These are phyloP conservation scores for Mitragyna speciosa DNA, from an alignment of 257 asterid genomes.

Conservation along the genomic window DNA sequence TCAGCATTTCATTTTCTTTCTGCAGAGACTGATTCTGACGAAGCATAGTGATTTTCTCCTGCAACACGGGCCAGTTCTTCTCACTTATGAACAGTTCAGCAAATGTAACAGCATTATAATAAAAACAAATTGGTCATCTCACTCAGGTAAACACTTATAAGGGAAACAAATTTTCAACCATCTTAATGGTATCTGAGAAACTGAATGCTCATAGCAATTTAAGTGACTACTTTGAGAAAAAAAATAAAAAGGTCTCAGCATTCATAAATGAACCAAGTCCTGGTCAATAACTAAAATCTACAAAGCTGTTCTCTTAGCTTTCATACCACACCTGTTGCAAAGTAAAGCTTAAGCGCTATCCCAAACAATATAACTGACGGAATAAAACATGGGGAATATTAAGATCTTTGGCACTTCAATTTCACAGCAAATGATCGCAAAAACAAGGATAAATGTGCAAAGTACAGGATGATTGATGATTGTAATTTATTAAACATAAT, in stretches of 20 bases:
- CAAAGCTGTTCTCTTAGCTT: not conserved
- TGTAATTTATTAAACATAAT: not conserved
- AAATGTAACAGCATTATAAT: conserved; percentile 7
- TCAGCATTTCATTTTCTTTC: conserved; percentile 76
- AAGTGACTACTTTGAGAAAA: not conserved
- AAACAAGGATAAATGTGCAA: not conserved
- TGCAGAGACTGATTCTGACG: conserved; percentile 60
- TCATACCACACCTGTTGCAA: not conserved
- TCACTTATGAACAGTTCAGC: conserved; percentile 21
- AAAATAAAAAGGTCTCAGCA: not conserved
- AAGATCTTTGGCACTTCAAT: not conserved
- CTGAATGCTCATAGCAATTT: not conserved
- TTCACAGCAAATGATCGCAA: not conserved
- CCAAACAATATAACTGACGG: not conserved
- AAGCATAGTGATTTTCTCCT: conserved; percentile 90
- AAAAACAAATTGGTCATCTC: not conserved
- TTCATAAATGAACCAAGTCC: not conserved
- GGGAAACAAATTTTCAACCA: not conserved
- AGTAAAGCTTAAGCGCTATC: not conserved
- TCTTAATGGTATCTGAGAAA: not conserved
- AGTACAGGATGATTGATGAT: not conserved
- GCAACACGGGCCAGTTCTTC: conserved; percentile 28
- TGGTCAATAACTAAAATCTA: not conserved
- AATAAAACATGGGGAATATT: not conserved
- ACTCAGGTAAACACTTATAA: not conserved